Evolutionary conservation across 257 asterid species (phyloP), one percentile per base, ranked within the genome.

Genomic region (Buddleja alternifolia): DNA sequence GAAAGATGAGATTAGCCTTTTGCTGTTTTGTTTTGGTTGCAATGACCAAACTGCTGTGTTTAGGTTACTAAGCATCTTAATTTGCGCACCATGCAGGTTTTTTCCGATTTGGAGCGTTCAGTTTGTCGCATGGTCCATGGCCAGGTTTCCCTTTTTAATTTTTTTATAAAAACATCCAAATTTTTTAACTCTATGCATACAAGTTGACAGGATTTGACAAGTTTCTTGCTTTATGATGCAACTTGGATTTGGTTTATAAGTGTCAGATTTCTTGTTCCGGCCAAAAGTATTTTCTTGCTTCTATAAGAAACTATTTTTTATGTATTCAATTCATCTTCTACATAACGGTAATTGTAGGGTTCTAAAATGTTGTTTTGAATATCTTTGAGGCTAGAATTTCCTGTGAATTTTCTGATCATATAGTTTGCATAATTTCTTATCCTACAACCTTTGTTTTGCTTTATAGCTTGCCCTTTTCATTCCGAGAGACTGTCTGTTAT

Each of bases 31-130:
- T 15, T 40, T 40, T 15, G 34, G 21, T 29, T 57, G 17, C 60
- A 7, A 23, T 52, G 63, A 50, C 61, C 48, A 46, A 4, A 19
- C 21, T 46, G 63, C 5, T 32, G 44, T 23, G 50, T 50, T 63
- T 40, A 34, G 53, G 14, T 29, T 4, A 51, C 52, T 70, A 11
- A 59, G 12, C 24, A 17, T 41, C 66, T 74, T 66, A 45, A 80
- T 52, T 63, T 45, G 39, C 44, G 0, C 50, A 24, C 21, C 60
- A 20, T 80, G 76, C 87, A 94, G 99, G 98, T 94, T 66, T 92
- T 94, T 75, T 94, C 99, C 4, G 98, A 94, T 85, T 82, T 94
- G 95, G 99, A 94, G 87, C 97, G 99, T 41, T 94, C 98, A 41
- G 95, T 81, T 50, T 94, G 99, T 74, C 88, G 98, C 67, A 94